Evolutionary conservation across 1,284 basidiomycete species (phyloP).

Genomic region (Sanghuangporus sanghuang): DNA sequence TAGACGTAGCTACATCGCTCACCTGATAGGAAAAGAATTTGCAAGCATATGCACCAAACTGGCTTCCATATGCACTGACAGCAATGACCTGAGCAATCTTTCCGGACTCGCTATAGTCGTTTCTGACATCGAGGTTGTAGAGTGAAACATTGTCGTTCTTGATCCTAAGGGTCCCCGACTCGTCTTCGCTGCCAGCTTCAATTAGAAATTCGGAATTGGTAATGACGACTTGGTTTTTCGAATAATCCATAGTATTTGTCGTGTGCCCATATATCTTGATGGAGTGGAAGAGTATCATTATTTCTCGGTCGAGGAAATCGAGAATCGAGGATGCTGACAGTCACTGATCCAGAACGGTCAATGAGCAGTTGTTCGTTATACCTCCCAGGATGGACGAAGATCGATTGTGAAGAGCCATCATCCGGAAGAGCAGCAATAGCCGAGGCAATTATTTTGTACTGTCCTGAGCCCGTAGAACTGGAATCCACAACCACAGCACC

Average conservation of each 20-base stretch:
- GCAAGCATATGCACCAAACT: conserved; percentile 47
- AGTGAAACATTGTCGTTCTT: conserved; percentile 47
- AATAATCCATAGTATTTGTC: conserved; percentile 24
- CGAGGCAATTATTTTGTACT: conserved; percentile 27
- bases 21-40: conserved; percentile 45
- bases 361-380: conserved; percentile 31
- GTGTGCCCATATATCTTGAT: conserved; percentile 29
- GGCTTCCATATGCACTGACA: conserved; percentile 45
- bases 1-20: conserved; percentile 28
- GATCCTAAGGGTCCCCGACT: conserved; percentile 47
- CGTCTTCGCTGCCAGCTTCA: conserved; percentile 46
- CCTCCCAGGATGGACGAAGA: conserved; percentile 29
- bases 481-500: conserved; percentile 27
- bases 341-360: conserved; percentile 25
- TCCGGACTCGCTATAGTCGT: conserved; percentile 37
- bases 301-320: neutral
- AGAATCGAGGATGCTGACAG: conserved; percentile 18
- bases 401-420: conserved; percentile 24
- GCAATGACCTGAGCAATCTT: conserved; percentile 48
- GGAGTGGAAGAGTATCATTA: neutral
- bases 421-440: conserved; percentile 28
- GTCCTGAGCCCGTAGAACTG: conserved; percentile 22
- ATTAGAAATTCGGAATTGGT: conserved; percentile 28
- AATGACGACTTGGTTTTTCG: conserved; percentile 26
- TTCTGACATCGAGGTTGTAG: conserved; percentile 53